These are phyloP conservation scores for Russula lepida DNA, from an alignment of 768 basidiomycete species.

Conservation along the genomic window DNA sequence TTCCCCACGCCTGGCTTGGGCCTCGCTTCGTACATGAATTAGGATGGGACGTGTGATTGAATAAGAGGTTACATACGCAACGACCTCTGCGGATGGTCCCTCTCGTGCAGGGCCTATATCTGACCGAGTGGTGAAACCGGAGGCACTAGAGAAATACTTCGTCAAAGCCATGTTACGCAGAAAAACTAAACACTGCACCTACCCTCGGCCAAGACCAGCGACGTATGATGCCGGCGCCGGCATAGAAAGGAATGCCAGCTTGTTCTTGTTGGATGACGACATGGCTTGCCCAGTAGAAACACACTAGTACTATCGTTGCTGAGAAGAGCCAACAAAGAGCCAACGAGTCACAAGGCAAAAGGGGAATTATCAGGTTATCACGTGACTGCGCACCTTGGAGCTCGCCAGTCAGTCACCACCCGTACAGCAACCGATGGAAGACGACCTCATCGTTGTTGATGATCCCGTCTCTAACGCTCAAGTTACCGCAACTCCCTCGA, in stretches of 20 bases:
- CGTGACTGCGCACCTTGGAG: not conserved
- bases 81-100: conserved; percentile 83
- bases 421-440: conserved; percentile 35
- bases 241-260: conserved; percentile 83
- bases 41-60: not conserved
- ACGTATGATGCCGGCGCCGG: conserved; percentile 95
- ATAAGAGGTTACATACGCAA: conserved; percentile 54
- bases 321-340: no score
- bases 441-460: conserved; percentile 56
- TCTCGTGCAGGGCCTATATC: conserved; percentile 99
- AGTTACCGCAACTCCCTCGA: conserved; percentile 26
- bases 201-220: conserved; percentile 97
- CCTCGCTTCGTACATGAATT: conserved; percentile 48
- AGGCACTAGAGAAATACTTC: conserved; percentile 49
- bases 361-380: not conserved
- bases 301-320: no score
- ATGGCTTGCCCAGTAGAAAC: no score
- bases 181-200: conserved; percentile 25
- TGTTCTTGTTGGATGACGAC: conserved; percentile 54
- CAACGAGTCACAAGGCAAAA: no score
- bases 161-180: not conserved
- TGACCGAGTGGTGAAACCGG: conserved; percentile 94
- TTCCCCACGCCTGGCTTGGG: conserved; percentile 79
- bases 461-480: conserved; percentile 42
- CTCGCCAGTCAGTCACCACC: no score